Evolutionary conservation across 163 green algal genomes (phyloP), one percentile per base, ranked within the genome.

Genomic region (Picocystis sp.): DNA sequence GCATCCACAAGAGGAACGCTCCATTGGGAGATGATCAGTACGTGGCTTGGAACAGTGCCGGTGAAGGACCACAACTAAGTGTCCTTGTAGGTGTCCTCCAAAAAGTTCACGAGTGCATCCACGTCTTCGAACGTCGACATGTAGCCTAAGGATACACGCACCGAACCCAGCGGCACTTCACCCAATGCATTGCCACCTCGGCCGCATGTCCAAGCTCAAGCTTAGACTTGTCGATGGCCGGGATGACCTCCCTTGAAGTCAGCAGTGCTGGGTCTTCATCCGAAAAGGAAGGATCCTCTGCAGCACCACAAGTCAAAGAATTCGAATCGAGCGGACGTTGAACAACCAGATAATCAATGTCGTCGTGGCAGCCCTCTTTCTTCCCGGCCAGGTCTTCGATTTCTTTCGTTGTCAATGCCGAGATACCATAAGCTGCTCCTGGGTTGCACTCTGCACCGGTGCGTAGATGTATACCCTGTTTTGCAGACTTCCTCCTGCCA

Each of bases 311-410:
- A 3, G n/a, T 19, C 14, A 19, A 19, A 19, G n/a, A 19, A 33
- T 34, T 34, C 19, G n/a, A 19, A 53, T 24, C 47, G 25, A 33
- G 9, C 35, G 52, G 60, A 22, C 77, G 69, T 57, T 69, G 19
- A 35, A 85, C 78, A 15, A 21, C 49, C 25, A 84, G 72, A 55
- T 73, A 87, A 69, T 87, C 75, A 23, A 81, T 60, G 49, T 84
- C 75, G 50, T 83, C 73, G 14, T 79, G 73, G 62, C 78, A 85
- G 44, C 75, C 77, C 53, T 80, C 70, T 61, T 81, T 84, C 25
- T 64, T 55, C 25, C 71, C 72, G 22, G 75, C 76, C 33, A 84
- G 64, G 3, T 52, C 46, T 65, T 81, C 64, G 38, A 84, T 57
- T 63, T 85, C 75, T 3, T 43, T 56, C 44, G 79, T n/a, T 68